A percentile compares a stretch with the other conserved stretches of the same genome.
Conservation (phyloP, 2,329 filamentous ascomycete genomes). For the Diaporthe humulicola region DNA sequence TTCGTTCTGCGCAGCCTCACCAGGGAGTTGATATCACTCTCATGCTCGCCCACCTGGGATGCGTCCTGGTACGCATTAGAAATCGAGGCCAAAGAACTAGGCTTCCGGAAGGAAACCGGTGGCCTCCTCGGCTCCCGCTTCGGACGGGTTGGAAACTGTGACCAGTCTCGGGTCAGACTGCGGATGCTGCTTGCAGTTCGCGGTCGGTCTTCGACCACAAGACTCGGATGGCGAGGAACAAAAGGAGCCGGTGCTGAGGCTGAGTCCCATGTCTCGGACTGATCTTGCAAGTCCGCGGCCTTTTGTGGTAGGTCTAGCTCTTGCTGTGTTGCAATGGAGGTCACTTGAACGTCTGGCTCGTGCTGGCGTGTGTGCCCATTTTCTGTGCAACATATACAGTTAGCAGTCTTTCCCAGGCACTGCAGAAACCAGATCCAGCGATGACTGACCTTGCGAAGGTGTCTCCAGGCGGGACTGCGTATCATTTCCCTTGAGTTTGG, state of each 20-base stretch:
- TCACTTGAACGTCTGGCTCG: conserved; percentile 42
- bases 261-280: conserved; percentile 43
- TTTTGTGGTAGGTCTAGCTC: conserved; percentile 35
- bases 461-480: background rate
- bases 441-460: conserved; percentile 24
- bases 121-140: conserved; percentile 35
- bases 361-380: conserved; percentile 27
- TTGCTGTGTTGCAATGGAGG: background rate
- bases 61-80: conserved; percentile 24
- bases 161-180: conserved; percentile 19
- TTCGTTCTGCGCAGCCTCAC: conserved; percentile 14
- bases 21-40: conserved; percentile 11
- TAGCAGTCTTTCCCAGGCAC: background rate
- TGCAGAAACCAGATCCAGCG: background rate
- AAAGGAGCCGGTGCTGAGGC: conserved; percentile 50
- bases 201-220: conserved; percentile 48
- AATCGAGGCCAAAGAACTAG: conserved; percentile 28
- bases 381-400: conserved; percentile 1
- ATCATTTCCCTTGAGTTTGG: conserved; percentile 25
- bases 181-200: conserved; percentile 48
- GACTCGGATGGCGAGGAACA: conserved; percentile 46
- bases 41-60: background rate
- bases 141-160: conserved; percentile 18
- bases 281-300: conserved; percentile 38
- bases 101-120: conserved; percentile 41